Conservation (phyloP, 257 asterid species). For the Leptodermis oblonga region DNA sequence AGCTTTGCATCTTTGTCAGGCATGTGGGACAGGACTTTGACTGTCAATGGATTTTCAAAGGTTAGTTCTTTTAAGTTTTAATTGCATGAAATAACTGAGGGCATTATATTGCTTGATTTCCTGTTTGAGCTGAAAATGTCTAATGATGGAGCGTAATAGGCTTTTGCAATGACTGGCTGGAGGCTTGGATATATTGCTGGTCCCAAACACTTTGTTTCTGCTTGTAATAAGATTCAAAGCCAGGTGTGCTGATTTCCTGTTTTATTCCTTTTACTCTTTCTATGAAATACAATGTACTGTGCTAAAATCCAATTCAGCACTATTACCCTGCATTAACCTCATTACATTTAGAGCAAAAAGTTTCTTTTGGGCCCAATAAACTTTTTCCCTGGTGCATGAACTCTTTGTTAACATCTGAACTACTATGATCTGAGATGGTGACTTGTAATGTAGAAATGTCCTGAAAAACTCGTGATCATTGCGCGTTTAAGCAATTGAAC, state of each 20-base stretch:
- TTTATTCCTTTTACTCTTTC: not conserved
- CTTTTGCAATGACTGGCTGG: conserved; percentile 97
- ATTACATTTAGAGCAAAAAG: not conserved
- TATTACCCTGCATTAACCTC: not conserved
- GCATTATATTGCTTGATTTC: not conserved
- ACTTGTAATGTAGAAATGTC: no score
- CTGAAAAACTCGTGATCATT: no score
- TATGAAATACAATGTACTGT: not conserved
- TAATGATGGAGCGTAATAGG: conserved; percentile 36
- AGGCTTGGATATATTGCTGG: conserved; percentile 94
- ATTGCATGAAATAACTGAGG: not conserved
- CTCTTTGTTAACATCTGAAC: no score
- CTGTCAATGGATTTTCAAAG: conserved; percentile 96
- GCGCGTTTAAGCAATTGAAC: no score
- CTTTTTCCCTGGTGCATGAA: no score
- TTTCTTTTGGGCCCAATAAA: not conserved
- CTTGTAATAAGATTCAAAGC: conserved; percentile 90
- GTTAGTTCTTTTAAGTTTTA: conserved; percentile 38
- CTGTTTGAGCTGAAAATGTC: conserved; percentile 10
- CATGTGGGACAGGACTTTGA: conserved; percentile 95
- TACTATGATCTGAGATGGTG: not conserved
- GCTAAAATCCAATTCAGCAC: not conserved
- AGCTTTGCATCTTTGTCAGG: conserved; percentile 97
- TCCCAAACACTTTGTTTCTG: conserved; percentile 83
- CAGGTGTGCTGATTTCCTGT: conserved; percentile 45